Base-by-base conservation (phyloP, 805 yeast genomes). In the Nakazawaea holstii region DNA sequence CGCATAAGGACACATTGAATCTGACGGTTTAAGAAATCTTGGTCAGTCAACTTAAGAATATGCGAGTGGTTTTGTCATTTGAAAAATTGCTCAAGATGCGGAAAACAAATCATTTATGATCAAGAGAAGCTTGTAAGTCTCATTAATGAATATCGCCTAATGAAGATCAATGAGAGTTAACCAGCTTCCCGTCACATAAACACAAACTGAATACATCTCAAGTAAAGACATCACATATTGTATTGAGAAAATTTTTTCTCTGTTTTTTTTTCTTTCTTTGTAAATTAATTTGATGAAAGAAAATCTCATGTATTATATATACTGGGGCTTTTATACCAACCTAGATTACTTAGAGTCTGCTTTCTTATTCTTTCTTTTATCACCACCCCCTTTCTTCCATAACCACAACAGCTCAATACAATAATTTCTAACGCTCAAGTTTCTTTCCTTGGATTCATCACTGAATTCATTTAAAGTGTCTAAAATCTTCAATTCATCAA, bases 331-430 rank as follows among this genome's bases (percentile, higher is more conserved):
- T 40, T 15, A 6, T 20, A 26, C 20, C 9, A 11, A 39, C 31
- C 11, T n/a, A n/a, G 11, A 8, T n/a, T 33, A 28, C 13, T 8
- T 33, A 13, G 29, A 30, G 31, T 20, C 39, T 35, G 30, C 17
- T 10, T 31, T 6, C 13, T 17, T 46, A 46, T 45, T 53, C 53
- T 27, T 57, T 42, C 45, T 51, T 64, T 55, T 50, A 56, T 60
- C 53, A 50, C 76, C 80, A 0, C 77, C 77, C 1, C 76, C 79
- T 54, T 73, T 65, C 55, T 75, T 82, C 94, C 95, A 88, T 45
- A 91, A 66, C 96, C 96, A 91, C 32, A 91, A 70, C 0, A 97
- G 95, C 54, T 91, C 97, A 29, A 85, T 73, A 1, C 97, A 95
- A 61, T 89, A 87, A 54, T 78, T 86, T 55, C 87, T 71, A 1